Percentiles rank a stretch among this genome's conserved stretches.
phyloP scores from a whole-genome alignment of 345 rosid genomes.

The Clarkia xantiana region DNA sequence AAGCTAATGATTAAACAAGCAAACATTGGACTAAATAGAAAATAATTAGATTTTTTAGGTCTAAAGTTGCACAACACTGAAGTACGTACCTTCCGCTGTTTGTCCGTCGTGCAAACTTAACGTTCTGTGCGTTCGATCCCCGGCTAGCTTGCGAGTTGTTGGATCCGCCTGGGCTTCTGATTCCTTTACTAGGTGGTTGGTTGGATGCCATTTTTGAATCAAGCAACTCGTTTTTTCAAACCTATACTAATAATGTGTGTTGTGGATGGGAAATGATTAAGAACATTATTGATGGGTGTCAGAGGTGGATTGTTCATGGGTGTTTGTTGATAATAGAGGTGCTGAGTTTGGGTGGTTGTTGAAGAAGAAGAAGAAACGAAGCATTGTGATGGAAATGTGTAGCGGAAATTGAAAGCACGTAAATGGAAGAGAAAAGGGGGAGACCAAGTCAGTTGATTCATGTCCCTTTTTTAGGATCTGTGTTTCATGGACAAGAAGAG shows the following conservation, averaged over 20 bases:
- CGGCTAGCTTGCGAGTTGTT: conserved; percentile 6
- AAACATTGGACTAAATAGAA: no score
- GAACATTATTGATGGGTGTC: background rate
- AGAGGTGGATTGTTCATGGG: background rate
- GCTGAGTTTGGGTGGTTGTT: background rate
- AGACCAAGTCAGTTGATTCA: background rate
- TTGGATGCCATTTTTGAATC: conserved; percentile 30
- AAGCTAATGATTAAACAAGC: no score
- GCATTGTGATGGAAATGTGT: background rate
- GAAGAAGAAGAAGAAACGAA: background rate
- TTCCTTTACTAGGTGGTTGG: conserved; percentile 55
- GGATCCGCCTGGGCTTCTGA: conserved; percentile 36
- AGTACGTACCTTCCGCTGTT: conserved; percentile 96
- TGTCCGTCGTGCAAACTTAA: conserved; percentile 79
- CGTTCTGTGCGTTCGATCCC: conserved; percentile 43
- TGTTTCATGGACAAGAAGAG: background rate
- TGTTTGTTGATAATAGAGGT: background rate
- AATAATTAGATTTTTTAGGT: no score
- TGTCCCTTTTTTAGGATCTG: conserved; percentile 1
- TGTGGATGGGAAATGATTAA: background rate
- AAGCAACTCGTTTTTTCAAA: background rate
- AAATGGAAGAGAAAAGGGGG: background rate
- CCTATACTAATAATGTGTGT: background rate
- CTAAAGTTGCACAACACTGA: no score
- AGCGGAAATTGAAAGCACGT: conserved; percentile 8